Conservation (phyloP, 768 basidiomycete genomes). For the Pulveroboletus sp. region DNA sequence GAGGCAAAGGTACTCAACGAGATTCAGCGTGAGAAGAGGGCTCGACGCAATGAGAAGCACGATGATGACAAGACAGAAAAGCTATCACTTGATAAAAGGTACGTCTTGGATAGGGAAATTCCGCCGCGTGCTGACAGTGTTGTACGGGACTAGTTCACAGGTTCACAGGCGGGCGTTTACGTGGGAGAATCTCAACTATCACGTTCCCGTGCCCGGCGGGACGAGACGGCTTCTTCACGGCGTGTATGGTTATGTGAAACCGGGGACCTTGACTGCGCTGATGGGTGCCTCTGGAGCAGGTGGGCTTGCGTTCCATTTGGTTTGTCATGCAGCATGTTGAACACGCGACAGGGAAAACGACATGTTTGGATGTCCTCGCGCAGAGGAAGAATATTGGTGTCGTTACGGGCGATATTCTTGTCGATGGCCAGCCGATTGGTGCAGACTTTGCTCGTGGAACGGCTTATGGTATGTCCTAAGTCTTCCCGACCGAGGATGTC, state of each 20-base stretch:
- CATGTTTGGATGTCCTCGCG: constrained; percentile 70
- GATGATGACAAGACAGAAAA: constrained; percentile 27
- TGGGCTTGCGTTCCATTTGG: constrained; percentile 27
- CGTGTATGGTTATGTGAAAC: constrained; percentile 78
- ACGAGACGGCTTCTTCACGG: constrained; percentile 65
- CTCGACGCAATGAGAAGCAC: constrained; percentile 32
- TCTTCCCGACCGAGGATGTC: constrained; percentile 17
- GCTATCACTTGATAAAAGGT: constrained; percentile 15
- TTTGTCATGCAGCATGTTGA: neutral
- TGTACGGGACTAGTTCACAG: neutral
- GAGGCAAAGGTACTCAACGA: constrained; percentile 57
- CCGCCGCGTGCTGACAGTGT: constrained; percentile 1
- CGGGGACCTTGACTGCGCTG: constrained; percentile 83
- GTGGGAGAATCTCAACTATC: constrained; percentile 78
- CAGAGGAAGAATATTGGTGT: constrained; percentile 73
- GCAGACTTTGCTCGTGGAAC: constrained; percentile 64
- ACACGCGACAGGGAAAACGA: constrained; percentile 60
- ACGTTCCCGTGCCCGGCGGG: constrained; percentile 66
- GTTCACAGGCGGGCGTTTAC: constrained; percentile 53
- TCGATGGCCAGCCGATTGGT: constrained; percentile 62
- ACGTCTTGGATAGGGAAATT: neutral
- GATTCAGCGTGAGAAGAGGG: constrained; percentile 51
- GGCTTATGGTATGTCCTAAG: constrained; percentile 59
- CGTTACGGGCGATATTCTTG: constrained; percentile 58
- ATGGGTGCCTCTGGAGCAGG: constrained; percentile 87